Base-by-base conservation (phyloP, 371 early-diverging fungal genomes). In the Haplosporangium sp. region DNA sequence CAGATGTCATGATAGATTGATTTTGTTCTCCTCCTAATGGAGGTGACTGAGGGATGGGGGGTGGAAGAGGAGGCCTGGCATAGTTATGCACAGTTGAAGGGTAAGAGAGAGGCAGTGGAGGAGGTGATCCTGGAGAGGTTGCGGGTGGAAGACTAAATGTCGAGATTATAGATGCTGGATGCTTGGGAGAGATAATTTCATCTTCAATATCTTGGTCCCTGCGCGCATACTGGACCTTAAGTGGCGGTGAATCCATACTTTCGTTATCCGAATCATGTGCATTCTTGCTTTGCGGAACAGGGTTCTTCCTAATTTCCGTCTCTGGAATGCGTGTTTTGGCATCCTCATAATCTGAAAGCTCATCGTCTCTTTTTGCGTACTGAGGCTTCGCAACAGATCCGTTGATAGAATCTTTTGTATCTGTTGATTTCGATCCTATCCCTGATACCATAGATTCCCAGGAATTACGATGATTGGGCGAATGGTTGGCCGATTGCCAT, bases 151-250 rank as follows among this genome's bases (percentile, higher is more conserved):
- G 39, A 48, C 44, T 75, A 50, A 81, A 72, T 35, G 69, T 81
- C 10, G 82, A 81, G 20, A 81, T 81, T 44, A 81, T 66, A 4
- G 82, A 81, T 0, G 48, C 72, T 11, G 75, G 75, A 27, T 75
- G 61, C 47, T 75, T 74, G 52, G 75, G 69, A 27, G 72, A 69
- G 7, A 64, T 60, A 5, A 38, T 34, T 17, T 40, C 38, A 3
- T 71, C 63, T 19, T 68, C 72, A 40, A 66, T 72, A 37, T 74
- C 69, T 45, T 63, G 63, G 3, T 27, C 52, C 15, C 74, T 69
- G 8, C 82, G 75, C 15, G 63, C 64, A 27, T 81, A 81, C 53
- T 81, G 82, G n/a, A 81, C 82, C 38, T 71, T 81, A 40, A 81
- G 65, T 11, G 82, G 82, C 11, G 82, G 82, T 2, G 82, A 81